These are phyloP conservation scores for Lactifluus piperatus DNA, from an alignment of 768 basidiomycete species.

Conservation along the genomic window DNA sequence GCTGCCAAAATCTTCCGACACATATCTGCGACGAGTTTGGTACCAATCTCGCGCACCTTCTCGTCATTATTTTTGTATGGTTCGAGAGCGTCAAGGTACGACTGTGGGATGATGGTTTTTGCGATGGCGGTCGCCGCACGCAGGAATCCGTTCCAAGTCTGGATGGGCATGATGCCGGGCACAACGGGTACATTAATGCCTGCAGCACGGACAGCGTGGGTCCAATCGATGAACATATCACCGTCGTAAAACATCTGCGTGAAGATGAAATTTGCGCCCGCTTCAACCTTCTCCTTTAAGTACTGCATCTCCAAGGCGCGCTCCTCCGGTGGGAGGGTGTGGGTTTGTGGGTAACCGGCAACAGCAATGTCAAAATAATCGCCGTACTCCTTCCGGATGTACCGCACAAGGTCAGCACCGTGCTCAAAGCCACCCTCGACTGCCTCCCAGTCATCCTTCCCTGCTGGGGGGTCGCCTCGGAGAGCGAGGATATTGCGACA, in stretches of 20 bases:
- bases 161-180: conserved; percentile 91
- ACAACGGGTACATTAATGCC: conserved; percentile 88
- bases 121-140: conserved; percentile 66
- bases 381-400: conserved; percentile 74
- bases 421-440: conserved; percentile 86
- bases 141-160: conserved; percentile 93
- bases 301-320: conserved; percentile 70
- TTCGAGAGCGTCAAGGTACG: conserved; percentile 66
- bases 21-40: conserved; percentile 91
- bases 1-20: conserved; percentile 78
- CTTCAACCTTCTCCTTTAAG: conserved; percentile 87
- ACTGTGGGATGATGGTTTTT: conserved; percentile 69
- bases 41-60: conserved; percentile 86
- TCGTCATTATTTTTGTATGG: conserved; percentile 90
- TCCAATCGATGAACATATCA: conserved; percentile 88
- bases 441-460: conserved; percentile 87
- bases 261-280: conserved; percentile 88
- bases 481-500: conserved; percentile 91
- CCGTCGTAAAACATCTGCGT: conserved; percentile 99
- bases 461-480: conserved; percentile 85
- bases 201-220: conserved; percentile 66
- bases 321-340: conserved; percentile 63
- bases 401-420: conserved; percentile 84
- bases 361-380: conserved; percentile 96
- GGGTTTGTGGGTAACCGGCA: conserved; percentile 85